Evolutionary conservation across 345 rosid genomes (phyloP).

Genomic region (Anastatica hierochuntica): DNA sequence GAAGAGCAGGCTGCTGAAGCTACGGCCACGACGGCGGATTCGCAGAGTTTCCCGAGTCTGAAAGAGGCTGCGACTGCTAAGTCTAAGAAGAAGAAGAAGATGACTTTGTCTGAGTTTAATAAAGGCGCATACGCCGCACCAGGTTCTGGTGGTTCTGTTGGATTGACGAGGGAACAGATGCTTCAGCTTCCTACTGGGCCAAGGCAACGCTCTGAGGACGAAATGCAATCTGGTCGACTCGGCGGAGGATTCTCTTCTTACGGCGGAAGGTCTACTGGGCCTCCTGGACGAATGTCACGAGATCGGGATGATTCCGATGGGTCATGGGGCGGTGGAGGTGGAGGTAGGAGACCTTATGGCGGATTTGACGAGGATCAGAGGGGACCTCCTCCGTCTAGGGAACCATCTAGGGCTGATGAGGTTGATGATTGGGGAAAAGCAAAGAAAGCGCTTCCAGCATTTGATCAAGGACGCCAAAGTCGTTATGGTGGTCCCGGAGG

Average conservation of each 20-base stretch:
- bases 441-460: conserved; percentile 47
- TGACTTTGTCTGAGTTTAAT: conserved; percentile 44
- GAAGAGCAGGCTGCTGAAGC: conserved; percentile 44
- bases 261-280: conserved; percentile 33
- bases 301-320: conserved; percentile 46
- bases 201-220: conserved; percentile 77
- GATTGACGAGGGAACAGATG: conserved; percentile 75
- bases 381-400: conserved; percentile 65
- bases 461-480: conserved; percentile 46
- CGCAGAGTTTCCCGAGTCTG: conserved; percentile 72
- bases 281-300: conserved; percentile 27
- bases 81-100: conserved; percentile 81
- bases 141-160: conserved; percentile 16
- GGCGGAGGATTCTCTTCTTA: conserved; percentile 79
- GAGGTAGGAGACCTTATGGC: conserved; percentile 52
- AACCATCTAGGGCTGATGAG: conserved; percentile 84
- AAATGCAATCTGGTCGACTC: conserved; percentile 67
- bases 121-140: conserved; percentile 25
- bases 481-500: conserved; percentile 40
- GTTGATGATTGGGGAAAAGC: conserved; percentile 75
- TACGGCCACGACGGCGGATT: conserved; percentile 21
- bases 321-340: conserved; percentile 44
- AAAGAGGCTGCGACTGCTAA: conserved; percentile 56
- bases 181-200: conserved; percentile 88
- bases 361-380: conserved; percentile 78